Conservation (phyloP, 2,329 filamentous ascomycete species). For the Curvularia eragrostidis region DNA sequence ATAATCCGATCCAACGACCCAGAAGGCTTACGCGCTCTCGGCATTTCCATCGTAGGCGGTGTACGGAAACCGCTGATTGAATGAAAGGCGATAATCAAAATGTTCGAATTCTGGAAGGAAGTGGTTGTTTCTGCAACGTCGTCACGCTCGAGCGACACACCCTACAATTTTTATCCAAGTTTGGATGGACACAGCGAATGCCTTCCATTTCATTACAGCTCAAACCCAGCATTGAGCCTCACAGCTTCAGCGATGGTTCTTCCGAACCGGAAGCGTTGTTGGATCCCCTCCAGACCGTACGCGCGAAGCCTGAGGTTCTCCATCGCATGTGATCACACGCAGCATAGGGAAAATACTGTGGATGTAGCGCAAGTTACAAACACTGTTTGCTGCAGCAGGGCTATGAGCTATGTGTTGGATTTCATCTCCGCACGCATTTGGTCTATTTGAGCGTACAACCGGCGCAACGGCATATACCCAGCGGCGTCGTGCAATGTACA, state of each 20-base stretch:
- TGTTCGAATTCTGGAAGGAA: conserved; percentile 4
- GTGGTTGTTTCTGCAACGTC: conserved; percentile 1
- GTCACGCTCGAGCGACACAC: neutral
- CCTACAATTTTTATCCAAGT: neutral
- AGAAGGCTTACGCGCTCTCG: conserved; percentile 64
- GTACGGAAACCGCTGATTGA: conserved; percentile 70
- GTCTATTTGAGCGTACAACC: conserved; percentile 13
- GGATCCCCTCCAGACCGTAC: neutral
- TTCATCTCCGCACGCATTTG: conserved; percentile 6
- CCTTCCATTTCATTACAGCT: neutral
- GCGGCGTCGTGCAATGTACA: conserved; percentile 9
- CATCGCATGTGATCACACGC: neutral
- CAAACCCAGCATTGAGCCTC: neutral
- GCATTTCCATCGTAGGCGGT: conserved; percentile 68
- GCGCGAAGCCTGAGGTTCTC: neutral
- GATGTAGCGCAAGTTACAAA: neutral
- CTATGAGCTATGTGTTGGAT: neutral
- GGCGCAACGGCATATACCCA: conserved; percentile 18
- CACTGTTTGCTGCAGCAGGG: neutral
- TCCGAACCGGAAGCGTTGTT: neutral
- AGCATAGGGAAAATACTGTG: neutral
- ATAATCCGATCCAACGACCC: conserved; percentile 82
- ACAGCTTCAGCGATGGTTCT: neutral
- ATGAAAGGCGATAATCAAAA: conserved; percentile 51
- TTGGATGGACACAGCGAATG: neutral